Evolutionary conservation across 805 yeast species (phyloP).

Genomic region (Wickerhamomyces strasburgensis): DNA sequence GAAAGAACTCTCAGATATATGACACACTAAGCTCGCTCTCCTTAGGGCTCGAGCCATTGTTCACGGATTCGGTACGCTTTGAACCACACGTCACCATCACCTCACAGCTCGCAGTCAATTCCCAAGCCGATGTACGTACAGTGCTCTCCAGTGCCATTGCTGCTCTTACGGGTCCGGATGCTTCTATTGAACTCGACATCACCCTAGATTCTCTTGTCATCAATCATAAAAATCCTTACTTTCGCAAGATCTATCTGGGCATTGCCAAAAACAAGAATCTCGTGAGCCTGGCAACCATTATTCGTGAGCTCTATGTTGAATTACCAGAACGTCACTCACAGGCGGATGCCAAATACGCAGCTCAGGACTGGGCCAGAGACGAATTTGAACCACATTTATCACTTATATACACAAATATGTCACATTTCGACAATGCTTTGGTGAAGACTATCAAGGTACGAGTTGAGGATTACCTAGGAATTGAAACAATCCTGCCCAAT

Average conservation of each 20-base stretch:
- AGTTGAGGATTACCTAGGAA: constrained; percentile 57
- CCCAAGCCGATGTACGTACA: constrained; percentile 52
- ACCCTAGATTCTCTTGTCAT: constrained; percentile 14
- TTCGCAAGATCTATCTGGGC: constrained; percentile 22
- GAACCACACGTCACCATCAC: constrained; percentile 79
- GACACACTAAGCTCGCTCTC: constrained; percentile 57
- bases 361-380: constrained; percentile 49
- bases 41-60: constrained; percentile 62
- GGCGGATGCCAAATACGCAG: constrained; percentile 35
- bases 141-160: constrained; percentile 55
- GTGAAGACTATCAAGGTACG: constrained; percentile 59
- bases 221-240: constrained; percentile 16
- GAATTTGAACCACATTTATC: constrained; percentile 73
- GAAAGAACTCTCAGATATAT: constrained; percentile 43
- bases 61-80: constrained; percentile 63
- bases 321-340: constrained; percentile 30
- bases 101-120: constrained; percentile 47
- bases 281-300: constrained; percentile 37
- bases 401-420: constrained; percentile 57
- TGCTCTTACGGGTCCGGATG: constrained; percentile 53
- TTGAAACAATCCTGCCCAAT: constrained; percentile 11
- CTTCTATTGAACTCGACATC: constrained; percentile 10
- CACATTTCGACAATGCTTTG: constrained; percentile 64
- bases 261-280: constrained; percentile 20
- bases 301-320: constrained; percentile 52